A percentile compares a stretch with the other conserved stretches of the same genome.
Conservation (phyloP, 225 moss, liverwort and hornwort genomes). For the Rhytidiadelphus loreus region DNA sequence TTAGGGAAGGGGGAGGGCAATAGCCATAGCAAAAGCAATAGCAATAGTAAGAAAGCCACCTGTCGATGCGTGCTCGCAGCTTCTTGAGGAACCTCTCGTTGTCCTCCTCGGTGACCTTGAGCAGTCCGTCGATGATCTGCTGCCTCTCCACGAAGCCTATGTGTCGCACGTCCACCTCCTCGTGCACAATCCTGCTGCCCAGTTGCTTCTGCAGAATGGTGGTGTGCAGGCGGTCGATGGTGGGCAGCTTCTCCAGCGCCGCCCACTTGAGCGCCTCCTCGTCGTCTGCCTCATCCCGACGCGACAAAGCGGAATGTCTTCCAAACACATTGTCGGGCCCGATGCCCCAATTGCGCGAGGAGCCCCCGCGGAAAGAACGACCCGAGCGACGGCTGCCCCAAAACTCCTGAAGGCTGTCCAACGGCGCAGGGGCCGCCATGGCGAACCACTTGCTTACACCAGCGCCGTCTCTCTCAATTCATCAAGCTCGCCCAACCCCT, state of each 20-base stretch:
- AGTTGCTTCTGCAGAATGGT: constrained; percentile 46
- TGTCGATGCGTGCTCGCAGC: constrained; percentile 61
- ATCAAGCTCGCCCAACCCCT: background rate
- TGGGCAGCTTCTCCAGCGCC: constrained; percentile 86
- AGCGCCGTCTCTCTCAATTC: background rate
- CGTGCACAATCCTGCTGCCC: constrained; percentile 49
- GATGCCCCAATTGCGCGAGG: constrained; percentile 35
- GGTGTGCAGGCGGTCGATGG: constrained; percentile 67
- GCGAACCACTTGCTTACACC: background rate
- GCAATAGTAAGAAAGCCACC: background rate
- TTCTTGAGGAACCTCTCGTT: constrained; percentile 58
- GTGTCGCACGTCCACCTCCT: constrained; percentile 57
- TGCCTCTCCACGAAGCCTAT: constrained; percentile 54
- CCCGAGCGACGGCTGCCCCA: constrained; percentile 44
- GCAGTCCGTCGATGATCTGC: constrained; percentile 49
- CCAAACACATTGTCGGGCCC: constrained; percentile 45
- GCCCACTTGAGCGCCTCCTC: constrained; percentile 96
- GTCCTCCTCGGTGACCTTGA: constrained; percentile 53
- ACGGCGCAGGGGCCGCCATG: constrained; percentile 34
- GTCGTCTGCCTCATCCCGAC: constrained; percentile 53
- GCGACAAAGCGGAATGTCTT: constrained; percentile 23
- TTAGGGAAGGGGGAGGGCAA: too few species aligned
- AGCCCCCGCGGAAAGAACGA: constrained; percentile 16
- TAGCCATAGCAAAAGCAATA: too few species aligned
- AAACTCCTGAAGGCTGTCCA: constrained; percentile 34